Evolutionary conservation across 139 green algal genomes (phyloP).

Genomic region (Chlorella sp.): DNA sequence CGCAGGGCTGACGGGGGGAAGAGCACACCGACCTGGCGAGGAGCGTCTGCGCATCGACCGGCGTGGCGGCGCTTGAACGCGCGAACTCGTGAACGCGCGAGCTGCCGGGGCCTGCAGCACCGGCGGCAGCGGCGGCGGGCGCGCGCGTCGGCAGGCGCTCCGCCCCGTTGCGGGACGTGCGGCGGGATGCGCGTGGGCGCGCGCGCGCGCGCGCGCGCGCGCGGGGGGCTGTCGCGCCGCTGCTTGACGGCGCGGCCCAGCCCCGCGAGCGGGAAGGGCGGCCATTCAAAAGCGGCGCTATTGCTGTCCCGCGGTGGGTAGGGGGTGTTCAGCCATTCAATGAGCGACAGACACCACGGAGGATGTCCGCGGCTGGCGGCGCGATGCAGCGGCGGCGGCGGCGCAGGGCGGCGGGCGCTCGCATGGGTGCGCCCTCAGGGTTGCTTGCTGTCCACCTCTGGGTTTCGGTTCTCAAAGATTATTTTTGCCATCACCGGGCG

Average conservation of each 20-base stretch:
- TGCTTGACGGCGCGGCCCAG: constrained; percentile 33
- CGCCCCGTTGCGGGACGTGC: no score
- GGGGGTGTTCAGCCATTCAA: constrained; percentile 17
- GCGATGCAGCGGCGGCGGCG: neutral
- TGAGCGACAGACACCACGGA: constrained; percentile 36
- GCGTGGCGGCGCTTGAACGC: no score
- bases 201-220: no score
- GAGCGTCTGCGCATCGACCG: no score
- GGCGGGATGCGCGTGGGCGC: no score
- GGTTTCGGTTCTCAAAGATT: constrained; percentile 58
- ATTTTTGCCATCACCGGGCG: constrained; percentile 38
- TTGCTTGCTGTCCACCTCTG: constrained; percentile 34
- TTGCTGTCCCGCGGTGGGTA: constrained; percentile 36
- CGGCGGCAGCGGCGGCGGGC: no score
- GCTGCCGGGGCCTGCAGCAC: no score
- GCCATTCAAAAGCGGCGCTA: constrained; percentile 18
- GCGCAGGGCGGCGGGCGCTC: neutral
- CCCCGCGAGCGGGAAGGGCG: neutral
- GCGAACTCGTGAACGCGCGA: no score
- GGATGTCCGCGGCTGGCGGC: constrained; percentile 6
- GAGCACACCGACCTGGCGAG: neutral
- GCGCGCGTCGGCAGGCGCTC: no score
- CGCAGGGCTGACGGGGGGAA: neutral
- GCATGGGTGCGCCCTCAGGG: constrained; percentile 41
- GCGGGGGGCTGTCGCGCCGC: neutral